Base-by-base conservation (phyloP, 257 asterid genomes). In the Solanum piurae region DNA sequence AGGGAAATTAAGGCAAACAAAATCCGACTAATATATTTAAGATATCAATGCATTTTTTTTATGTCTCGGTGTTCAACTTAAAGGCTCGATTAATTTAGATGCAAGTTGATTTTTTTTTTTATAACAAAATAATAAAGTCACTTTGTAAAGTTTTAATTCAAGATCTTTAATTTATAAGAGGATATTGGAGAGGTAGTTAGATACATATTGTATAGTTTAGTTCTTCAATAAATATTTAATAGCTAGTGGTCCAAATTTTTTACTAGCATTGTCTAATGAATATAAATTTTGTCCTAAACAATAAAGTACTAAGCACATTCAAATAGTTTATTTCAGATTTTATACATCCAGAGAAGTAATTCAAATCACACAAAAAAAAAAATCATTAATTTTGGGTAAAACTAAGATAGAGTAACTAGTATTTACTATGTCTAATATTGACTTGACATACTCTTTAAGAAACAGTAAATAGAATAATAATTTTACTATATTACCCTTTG, bases 51-150 rank as follows among this genome's bases (percentile, higher is more conserved):
- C 11, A 7, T 69, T 3, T 29, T 29, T 29, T 29, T 29, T 69
- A 31, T 69, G 0, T 7, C 0, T 7, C 0, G 6, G 1, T 31
- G 40, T 69, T 4, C n/a, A 31, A 27, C 0, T 27, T 66, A 12
- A 36, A 66, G 21, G 4, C 5, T 68, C 4, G n/a, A 71, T 16
- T 71, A 71, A 31, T 71, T 1, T 31, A 29, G 40, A 12, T 29
- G 3, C 1, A 1, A 27, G 37, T 13, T 4, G 34, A 33, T 33
- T 33, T 33, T 33, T 33, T 33, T 33, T 33, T 33, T 33, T 29
- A 29, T 29, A 29, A 29, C 31, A 29, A 29, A 29, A 29, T 29
- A 29, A 29, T 27, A 68, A 27, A 5, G 7, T 27, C 0, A 1
- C 12, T 12, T 12, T 27, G 6, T 27, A 1, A 69, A 8, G 11